These are phyloP conservation scores for Globisporangium cystogenes DNA, from an alignment of 352 stramenopile species.

Conservation along the genomic window DNA sequence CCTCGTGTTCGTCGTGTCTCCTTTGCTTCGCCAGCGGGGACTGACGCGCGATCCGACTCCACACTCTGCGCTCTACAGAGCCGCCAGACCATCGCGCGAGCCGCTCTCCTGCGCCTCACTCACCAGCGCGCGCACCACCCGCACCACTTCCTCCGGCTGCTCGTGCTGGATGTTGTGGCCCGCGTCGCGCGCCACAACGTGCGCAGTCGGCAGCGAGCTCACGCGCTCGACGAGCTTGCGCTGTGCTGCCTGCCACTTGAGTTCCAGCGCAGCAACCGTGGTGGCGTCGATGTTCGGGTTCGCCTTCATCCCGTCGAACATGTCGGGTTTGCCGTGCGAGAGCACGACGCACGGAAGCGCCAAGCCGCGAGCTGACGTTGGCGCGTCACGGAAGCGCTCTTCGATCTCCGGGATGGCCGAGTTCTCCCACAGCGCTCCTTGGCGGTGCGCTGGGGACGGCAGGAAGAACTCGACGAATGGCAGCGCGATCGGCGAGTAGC, in stretches of 20 bases:
- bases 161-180: slow-evolving; percentile 78
- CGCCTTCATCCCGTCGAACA: slow-evolving; percentile 71
- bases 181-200: slow-evolving; percentile 45
- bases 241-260: slow-evolving; percentile 64
- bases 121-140: slow-evolving; percentile 54
- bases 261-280: slow-evolving; percentile 42
- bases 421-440: slow-evolving; percentile 51
- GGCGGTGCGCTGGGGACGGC: slow-evolving; percentile 57
- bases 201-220: slow-evolving; percentile 27
- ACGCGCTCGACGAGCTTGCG: slow-evolving; percentile 40
- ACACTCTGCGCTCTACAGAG: not conserved
- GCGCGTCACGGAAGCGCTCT: slow-evolving; percentile 39
- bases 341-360: slow-evolving; percentile 66
- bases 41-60: no score
- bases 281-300: slow-evolving; percentile 34
- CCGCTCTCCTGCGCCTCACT: slow-evolving; percentile 14
- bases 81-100: slow-evolving; percentile 7
- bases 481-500: slow-evolving; percentile 46
- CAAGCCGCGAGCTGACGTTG: slow-evolving; percentile 14
- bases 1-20: no score
- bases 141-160: slow-evolving; percentile 49
- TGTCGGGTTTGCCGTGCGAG: slow-evolving; percentile 49
- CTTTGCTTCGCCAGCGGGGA: no score
- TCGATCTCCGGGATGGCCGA: slow-evolving; percentile 53
- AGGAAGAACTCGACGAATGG: slow-evolving; percentile 61